Evolutionary conservation across 2,329 filamentous ascomycete species (phyloP).

Genomic region (Seiridium unicorne): DNA sequence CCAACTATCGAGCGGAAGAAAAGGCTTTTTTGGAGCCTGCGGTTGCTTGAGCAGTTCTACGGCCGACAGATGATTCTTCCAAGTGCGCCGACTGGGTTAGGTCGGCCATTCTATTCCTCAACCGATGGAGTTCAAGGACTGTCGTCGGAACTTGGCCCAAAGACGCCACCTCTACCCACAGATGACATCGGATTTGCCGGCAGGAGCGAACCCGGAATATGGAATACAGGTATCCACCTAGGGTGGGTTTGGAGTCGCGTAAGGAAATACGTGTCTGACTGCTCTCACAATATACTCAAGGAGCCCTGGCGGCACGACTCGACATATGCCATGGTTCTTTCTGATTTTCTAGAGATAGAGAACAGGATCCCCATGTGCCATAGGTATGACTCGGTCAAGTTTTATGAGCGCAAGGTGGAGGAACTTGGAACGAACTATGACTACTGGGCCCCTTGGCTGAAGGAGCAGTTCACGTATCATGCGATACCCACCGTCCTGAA

Average conservation of each 20-base stretch:
- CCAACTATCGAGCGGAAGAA: constrained; percentile 42
- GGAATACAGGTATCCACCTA: constrained; percentile 47
- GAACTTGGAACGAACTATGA: constrained; percentile 42
- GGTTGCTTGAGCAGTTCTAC: constrained; percentile 48
- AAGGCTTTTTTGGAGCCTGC: constrained; percentile 49
- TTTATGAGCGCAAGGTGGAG: constrained; percentile 46
- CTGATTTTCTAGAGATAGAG: constrained; percentile 50
- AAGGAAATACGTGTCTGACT: constrained; percentile 45
- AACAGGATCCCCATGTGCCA: constrained; percentile 48
- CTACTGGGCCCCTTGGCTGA: constrained; percentile 52
- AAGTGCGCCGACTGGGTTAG: constrained; percentile 37
- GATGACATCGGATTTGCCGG: constrained; percentile 42
- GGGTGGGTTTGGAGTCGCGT: constrained; percentile 51
- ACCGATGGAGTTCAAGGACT: constrained; percentile 14
- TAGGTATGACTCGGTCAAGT: constrained; percentile 51
- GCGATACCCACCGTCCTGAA: constrained; percentile 49
- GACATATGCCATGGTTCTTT: constrained; percentile 47
- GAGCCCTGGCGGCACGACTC: constrained; percentile 53
- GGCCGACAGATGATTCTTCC: constrained; percentile 44
- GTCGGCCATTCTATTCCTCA: constrained; percentile 33
- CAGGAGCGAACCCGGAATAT: constrained; percentile 43
- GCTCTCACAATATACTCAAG: constrained; percentile 42
- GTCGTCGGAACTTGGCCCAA: constrained; percentile 25
- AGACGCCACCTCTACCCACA: constrained; percentile 39
- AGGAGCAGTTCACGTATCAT: constrained; percentile 53